These are phyloP conservation scores for Heterotrichella gracilis DNA, from an alignment of 352 stramenopile genomes.

Conservation along the genomic window DNA sequence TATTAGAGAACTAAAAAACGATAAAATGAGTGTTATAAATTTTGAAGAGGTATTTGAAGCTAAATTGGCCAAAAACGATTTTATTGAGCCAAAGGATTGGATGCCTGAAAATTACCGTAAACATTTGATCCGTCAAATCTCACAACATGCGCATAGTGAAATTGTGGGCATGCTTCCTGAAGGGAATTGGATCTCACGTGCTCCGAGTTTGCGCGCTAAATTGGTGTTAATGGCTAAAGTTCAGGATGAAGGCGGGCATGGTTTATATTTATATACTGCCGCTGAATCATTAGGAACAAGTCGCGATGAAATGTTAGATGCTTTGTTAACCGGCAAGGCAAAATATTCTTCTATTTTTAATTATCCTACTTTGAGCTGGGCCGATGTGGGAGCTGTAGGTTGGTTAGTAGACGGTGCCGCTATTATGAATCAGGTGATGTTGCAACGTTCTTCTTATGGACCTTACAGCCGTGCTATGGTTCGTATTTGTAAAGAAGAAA, in stretches of 20 bases:
- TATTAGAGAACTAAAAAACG: no score
- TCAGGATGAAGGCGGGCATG: neutral
- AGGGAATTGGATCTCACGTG: neutral
- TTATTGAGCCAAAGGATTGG: neutral
- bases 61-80: neutral
- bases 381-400: neutral
- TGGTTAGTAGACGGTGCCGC: neutral
- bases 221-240: neutral
- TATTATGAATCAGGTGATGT: neutral
- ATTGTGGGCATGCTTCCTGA: neutral
- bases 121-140: neutral
- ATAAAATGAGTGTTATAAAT: no score
- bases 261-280: neutral
- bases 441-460: neutral
- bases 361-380: neutral
- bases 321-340: neutral
- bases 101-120: neutral
- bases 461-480: neutral
- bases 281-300: neutral
- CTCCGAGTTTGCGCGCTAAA: neutral
- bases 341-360: slow-evolving; percentile 10
- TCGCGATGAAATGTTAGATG: neutral
- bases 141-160: neutral
- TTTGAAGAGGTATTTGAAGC: neutral
- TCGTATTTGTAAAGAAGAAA: neutral